Evolutionary conservation across 2,329 filamentous ascomycete genomes (phyloP).

Genomic region (Helminthosporium solani): DNA sequence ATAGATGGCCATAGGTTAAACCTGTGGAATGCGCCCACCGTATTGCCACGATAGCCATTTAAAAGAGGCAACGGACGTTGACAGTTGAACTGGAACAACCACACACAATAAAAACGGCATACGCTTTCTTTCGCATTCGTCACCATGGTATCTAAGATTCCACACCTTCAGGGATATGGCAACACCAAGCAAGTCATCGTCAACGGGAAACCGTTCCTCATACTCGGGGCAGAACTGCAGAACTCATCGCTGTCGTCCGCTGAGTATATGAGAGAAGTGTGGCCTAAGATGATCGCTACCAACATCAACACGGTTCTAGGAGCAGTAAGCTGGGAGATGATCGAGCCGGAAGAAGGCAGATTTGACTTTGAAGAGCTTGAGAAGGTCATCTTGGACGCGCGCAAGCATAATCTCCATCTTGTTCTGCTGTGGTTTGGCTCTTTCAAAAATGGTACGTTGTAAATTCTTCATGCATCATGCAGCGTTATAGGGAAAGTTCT

Average conservation of each 20-base stretch:
- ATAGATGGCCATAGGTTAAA: too few relatives aligned
- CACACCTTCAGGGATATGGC: constrained; percentile 11
- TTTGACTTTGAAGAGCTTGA: constrained; percentile 50
- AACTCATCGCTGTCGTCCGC: constrained; percentile 51
- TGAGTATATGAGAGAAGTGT: constrained; percentile 47
- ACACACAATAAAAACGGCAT: too few relatives aligned
- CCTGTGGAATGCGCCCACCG: too few relatives aligned
- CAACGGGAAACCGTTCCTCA: constrained; percentile 48
- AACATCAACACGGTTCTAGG: constrained; percentile 51
- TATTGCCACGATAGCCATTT: too few relatives aligned
- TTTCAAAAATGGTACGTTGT: constrained; percentile 52
- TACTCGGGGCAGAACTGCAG: constrained; percentile 50
- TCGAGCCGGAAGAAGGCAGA: constrained; percentile 48
- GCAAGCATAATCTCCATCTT: constrained; percentile 42
- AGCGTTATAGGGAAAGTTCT: too few relatives aligned
- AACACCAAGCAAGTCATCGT: constrained; percentile 44
- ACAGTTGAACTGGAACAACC: too few relatives aligned
- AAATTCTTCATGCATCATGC: too few relatives aligned
- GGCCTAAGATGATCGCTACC: constrained; percentile 45
- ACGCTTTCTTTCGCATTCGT: too few relatives aligned
- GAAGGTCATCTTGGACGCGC: constrained; percentile 41
- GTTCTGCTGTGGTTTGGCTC: constrained; percentile 52
- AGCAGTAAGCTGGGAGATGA: constrained; percentile 50
- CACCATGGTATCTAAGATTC: too few relatives aligned
- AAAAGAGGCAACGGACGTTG: too few relatives aligned